Evolutionary conservation across 2,329 filamentous ascomycete genomes (phyloP).

Genomic region (Aspergillus niger): DNA sequence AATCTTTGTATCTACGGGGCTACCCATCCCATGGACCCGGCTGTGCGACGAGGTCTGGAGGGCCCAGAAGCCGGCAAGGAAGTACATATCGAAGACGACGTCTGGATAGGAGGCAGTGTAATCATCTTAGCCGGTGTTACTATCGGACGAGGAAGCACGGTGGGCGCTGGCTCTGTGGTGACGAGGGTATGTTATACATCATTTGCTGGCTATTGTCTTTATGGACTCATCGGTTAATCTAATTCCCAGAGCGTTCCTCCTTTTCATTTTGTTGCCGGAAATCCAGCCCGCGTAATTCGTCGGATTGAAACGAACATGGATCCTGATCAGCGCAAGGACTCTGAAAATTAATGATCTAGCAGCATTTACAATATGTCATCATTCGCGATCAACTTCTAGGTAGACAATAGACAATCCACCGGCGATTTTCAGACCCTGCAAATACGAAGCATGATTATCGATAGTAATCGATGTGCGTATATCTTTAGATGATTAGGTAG

Average conservation of each 20-base stretch:
- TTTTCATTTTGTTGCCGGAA: constrained; percentile 32
- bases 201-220: not conserved
- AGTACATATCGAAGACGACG: constrained; percentile 52
- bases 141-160: constrained; percentile 45
- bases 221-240: constrained; percentile 3
- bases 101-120: constrained; percentile 53
- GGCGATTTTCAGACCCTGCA: not conserved
- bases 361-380: not conserved
- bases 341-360: too few relatives aligned
- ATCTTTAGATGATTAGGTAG: constrained; percentile 31
- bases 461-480: not conserved
- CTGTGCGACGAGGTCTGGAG: constrained; percentile 44
- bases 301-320: constrained; percentile 30
- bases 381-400: not conserved
- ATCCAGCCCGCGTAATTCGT: constrained; percentile 28
- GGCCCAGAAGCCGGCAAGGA: constrained; percentile 54
- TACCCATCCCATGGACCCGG: constrained; percentile 55
- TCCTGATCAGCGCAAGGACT: constrained; percentile 10
- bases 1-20: constrained; percentile 56
- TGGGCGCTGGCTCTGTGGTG: constrained; percentile 45
- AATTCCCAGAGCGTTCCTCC: constrained; percentile 27
- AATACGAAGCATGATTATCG: not conserved
- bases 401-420: not conserved
- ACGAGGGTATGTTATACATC: constrained; percentile 31
- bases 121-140: constrained; percentile 47